These are phyloP conservation scores for Naematelia encephala DNA, from an alignment of 768 basidiomycete species.

Conservation along the genomic window DNA sequence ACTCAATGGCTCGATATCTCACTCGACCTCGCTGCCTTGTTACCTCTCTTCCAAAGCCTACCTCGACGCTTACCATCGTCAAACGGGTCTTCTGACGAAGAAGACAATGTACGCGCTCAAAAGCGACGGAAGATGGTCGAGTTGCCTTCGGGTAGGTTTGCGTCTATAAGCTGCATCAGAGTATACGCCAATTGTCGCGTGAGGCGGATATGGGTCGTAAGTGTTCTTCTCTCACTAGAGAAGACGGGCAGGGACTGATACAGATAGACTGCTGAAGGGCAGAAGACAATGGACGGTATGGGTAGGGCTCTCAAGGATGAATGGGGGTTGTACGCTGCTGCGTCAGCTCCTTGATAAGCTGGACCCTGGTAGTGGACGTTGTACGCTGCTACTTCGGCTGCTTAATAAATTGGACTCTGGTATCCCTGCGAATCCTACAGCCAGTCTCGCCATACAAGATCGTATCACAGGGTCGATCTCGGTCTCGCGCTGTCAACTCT, in stretches of 20 bases:
- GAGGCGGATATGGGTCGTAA: conserved; percentile 46
- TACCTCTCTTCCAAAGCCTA: conserved; percentile 36
- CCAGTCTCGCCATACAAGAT: too few relatives aligned
- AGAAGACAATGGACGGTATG: conserved; percentile 24
- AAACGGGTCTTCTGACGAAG: not conserved
- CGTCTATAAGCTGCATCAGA: conserved; percentile 32
- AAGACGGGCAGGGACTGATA: conserved; percentile 1
- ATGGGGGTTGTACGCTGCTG: conserved; percentile 35
- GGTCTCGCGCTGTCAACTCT: too few relatives aligned
- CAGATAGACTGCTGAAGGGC: conserved; percentile 29
- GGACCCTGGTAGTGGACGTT: not conserved
- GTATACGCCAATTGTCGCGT: conserved; percentile 49
- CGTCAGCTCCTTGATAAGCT: not conserved
- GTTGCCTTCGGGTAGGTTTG: conserved; percentile 28
- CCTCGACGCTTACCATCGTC: conserved; percentile 14
- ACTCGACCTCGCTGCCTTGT: conserved; percentile 25
- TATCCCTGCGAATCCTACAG: too few relatives aligned
- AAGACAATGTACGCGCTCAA: not conserved
- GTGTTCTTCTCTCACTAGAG: conserved; percentile 7
- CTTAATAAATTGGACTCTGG: too few relatives aligned
- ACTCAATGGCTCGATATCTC: conserved; percentile 43
- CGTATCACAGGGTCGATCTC: too few relatives aligned
- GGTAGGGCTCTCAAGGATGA: conserved; percentile 27
- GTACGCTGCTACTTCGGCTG: too few relatives aligned
- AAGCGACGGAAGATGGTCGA: conserved; percentile 20